A percentile compares a stretch with the other conserved stretches of the same genome.
phyloP scores from a whole-genome alignment of 768 basidiomycete species.

The Lentinula raphanica region DNA sequence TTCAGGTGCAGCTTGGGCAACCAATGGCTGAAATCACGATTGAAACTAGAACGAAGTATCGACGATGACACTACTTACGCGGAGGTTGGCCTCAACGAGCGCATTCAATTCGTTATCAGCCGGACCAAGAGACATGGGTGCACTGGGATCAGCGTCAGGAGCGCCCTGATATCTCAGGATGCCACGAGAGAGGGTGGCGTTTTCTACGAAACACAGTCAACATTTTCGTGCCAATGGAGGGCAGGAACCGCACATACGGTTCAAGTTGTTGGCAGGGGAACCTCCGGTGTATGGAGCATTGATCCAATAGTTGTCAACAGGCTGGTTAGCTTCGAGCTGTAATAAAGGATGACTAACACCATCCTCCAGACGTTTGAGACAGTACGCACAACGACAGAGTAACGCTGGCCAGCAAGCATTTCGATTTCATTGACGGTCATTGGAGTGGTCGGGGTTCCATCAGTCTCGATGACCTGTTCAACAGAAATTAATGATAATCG shows the following conservation, averaged over 20 bases:
- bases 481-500: conserved; percentile 9
- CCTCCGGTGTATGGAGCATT: conserved; percentile 30
- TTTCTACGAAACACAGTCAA: conserved; percentile 12
- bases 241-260: conserved; percentile 24
- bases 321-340: conserved; percentile 32
- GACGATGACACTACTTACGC: conserved; percentile 6
- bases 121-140: conserved; percentile 20
- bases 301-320: conserved; percentile 44
- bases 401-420: conserved; percentile 15
- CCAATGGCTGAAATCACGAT: conserved; percentile 12
- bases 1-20: conserved; percentile 12
- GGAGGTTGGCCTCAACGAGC: conserved; percentile 9
- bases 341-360: not conserved
- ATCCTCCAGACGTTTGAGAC: no score
- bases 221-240: not conserved
- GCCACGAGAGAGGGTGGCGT: conserved; percentile 25
- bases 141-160: conserved; percentile 26
- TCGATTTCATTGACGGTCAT: not conserved
- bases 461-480: conserved; percentile 32
- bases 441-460: conserved; percentile 26
- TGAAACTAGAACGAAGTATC: no score
- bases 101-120: not conserved
- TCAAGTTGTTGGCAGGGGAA: conserved; percentile 23
- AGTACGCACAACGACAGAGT: conserved; percentile 14
- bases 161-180: conserved; percentile 38